phyloP scores from a whole-genome alignment of 139 green algal genomes.

The Haematococcus lacustris region DNA sequence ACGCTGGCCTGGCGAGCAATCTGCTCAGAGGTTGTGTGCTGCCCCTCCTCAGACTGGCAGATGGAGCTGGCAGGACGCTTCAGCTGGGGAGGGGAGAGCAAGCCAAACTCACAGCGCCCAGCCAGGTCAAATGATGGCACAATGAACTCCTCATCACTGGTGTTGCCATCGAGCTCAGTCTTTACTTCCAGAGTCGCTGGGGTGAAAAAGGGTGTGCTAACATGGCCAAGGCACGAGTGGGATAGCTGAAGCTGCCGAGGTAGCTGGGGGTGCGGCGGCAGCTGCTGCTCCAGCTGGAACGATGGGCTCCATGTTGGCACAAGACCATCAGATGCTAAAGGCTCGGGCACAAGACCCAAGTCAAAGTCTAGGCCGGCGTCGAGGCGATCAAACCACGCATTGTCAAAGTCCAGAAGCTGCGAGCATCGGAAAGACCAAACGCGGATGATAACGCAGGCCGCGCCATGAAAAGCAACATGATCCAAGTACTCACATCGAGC shows the following conservation, averaged over 20 bases:
- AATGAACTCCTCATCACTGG: neutral
- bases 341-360: no score
- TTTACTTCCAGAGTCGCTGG: neutral
- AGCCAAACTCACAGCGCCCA: neutral
- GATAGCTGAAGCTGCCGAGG: neutral
- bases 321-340: no score
- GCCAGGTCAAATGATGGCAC: slow-evolving; percentile 6
- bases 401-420: neutral
- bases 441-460: neutral
- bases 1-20: neutral
- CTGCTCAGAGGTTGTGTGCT: neutral
- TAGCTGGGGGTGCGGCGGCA: neutral
- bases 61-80: neutral
- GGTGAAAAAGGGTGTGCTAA: no score
- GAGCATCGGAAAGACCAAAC: neutral
- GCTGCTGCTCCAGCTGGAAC: neutral
- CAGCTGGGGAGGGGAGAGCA: neutral
- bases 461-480: neutral
- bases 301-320: neutral
- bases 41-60: neutral
- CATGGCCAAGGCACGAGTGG: neutral
- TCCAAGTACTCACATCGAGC: neutral
- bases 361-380: neutral
- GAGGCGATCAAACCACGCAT: neutral
- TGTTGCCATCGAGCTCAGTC: neutral